A percentile compares a stretch with the other conserved stretches of the same genome.
These are phyloP conservation scores for Alisma plantagoaquatica DNA, from an alignment of 106 monocot species.

Conservation along the genomic window DNA sequence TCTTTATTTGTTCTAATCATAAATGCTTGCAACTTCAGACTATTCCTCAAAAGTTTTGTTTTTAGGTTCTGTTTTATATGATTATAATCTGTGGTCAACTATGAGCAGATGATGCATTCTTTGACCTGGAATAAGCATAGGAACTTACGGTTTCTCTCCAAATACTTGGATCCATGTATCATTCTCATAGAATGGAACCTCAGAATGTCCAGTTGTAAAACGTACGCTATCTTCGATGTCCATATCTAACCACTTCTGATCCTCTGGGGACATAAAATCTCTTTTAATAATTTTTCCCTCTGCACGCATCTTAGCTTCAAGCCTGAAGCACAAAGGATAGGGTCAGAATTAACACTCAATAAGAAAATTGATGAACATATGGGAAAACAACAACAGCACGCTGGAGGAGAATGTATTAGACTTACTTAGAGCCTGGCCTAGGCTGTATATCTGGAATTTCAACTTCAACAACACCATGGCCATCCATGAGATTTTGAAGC, in stretches of 20 bases:
- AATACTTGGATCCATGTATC: slow-evolving; percentile 65
- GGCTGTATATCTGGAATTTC: slow-evolving; percentile 78
- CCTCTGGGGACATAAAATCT: slow-evolving; percentile 69
- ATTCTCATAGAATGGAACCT: slow-evolving; percentile 76
- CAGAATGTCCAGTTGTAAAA: slow-evolving; percentile 27
- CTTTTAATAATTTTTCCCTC: slow-evolving; percentile 59
- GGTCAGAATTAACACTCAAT: too few species aligned
- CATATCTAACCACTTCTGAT: slow-evolving; percentile 72
- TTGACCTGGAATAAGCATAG: too few species aligned
- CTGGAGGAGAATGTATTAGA: not conserved
- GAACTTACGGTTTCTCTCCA: slow-evolving; percentile 69
- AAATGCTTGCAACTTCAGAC: too few species aligned
- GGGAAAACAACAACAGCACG: too few species aligned
- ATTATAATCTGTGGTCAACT: too few species aligned
- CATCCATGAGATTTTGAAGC: slow-evolving; percentile 81
- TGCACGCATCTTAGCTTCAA: slow-evolving; percentile 78
- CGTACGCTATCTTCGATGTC: slow-evolving; percentile 60
- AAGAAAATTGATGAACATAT: too few species aligned
- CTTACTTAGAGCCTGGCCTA: slow-evolving; percentile 73
- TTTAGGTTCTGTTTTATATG: too few species aligned
- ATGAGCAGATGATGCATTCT: too few species aligned
- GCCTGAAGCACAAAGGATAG: too few species aligned
- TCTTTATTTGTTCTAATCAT: too few species aligned
- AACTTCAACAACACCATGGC: slow-evolving; percentile 80
- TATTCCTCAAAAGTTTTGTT: too few species aligned